These are phyloP conservation scores for Xylaria polymorpha DNA, from an alignment of 2,329 filamentous ascomycete genomes.

Conservation along the genomic window DNA sequence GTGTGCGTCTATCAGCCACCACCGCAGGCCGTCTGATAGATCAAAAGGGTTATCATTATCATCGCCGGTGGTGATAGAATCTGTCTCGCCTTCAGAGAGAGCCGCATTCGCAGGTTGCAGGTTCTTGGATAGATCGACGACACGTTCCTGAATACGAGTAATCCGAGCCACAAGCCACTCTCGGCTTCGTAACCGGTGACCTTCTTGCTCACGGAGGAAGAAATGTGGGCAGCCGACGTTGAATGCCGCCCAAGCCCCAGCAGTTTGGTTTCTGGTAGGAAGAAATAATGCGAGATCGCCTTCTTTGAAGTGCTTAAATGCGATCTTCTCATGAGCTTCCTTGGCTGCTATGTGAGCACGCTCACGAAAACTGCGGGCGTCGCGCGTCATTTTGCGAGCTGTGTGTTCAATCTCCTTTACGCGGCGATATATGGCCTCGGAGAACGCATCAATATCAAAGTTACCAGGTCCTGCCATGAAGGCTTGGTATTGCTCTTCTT, in stretches of 20 bases:
- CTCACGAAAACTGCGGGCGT: slow-evolving; percentile 87
- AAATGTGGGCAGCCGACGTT: slow-evolving; percentile 98
- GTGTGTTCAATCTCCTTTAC: slow-evolving; percentile 94
- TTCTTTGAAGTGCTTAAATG: slow-evolving; percentile 95
- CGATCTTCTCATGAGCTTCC: slow-evolving; percentile 95
- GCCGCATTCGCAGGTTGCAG: slow-evolving; percentile 62
- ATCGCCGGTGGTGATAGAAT: slow-evolving; percentile 65
- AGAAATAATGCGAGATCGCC: slow-evolving; percentile 94
- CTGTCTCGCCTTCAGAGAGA: slow-evolving; percentile 58
- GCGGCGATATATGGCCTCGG: slow-evolving; percentile 86
- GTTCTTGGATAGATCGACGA: slow-evolving; percentile 90
- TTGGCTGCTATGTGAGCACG: slow-evolving; percentile 83
- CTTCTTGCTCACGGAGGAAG: slow-evolving; percentile 93
- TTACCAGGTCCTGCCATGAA: slow-evolving; percentile 79
- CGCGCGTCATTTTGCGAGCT: slow-evolving; percentile 91
- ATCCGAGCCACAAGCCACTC: slow-evolving; percentile 99
- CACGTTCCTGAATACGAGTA: slow-evolving; percentile 87
- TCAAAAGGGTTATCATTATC: slow-evolving; percentile 98
- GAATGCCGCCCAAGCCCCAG: slow-evolving; percentile 97
- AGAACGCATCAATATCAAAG: slow-evolving; percentile 86
- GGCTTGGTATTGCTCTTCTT: slow-evolving; percentile 77
- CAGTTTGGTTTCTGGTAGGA: slow-evolving; percentile 92
- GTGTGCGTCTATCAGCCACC: slow-evolving; percentile 93
- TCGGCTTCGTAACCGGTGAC: slow-evolving; percentile 82
- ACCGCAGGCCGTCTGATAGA: slow-evolving; percentile 90